Conservation (phyloP, 495 filamentous ascomycete species). For the Oleoguttula mirabilis region DNA sequence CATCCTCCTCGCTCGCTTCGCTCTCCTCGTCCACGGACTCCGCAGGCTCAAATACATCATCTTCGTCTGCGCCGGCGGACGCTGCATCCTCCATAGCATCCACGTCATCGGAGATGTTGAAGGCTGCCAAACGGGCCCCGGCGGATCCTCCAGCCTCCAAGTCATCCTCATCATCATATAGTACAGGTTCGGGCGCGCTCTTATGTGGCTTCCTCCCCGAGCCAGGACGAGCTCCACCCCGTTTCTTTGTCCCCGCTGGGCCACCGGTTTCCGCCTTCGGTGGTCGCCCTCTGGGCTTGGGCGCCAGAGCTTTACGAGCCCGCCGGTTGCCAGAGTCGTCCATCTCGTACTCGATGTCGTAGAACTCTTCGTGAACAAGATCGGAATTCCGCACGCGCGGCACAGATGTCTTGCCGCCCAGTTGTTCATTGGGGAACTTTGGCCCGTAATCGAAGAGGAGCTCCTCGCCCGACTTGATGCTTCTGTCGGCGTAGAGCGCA, state of each 20-base stretch:
- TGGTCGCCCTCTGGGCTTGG: neutral
- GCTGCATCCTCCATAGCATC: slow-evolving; percentile 4
- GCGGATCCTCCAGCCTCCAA: neutral
- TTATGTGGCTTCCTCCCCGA: neutral
- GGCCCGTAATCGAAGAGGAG: slow-evolving; percentile 54
- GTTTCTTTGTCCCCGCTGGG: neutral
- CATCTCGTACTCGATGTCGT: neutral
- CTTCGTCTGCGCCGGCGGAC: neutral
- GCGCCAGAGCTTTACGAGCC: neutral
- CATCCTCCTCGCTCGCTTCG: neutral
- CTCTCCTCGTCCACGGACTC: slow-evolving; percentile 2
- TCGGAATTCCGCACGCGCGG: neutral
- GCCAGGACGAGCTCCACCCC: neutral
- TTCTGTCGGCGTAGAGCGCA: slow-evolving; percentile 47
- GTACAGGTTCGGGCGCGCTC: too few relatives aligned
- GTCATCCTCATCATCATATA: neutral
- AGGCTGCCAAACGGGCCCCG: slow-evolving; percentile 7
- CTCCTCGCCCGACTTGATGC: slow-evolving; percentile 53
- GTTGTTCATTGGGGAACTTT: slow-evolving; percentile 12
- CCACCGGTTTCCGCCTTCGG: neutral
- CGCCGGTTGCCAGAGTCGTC: neutral
- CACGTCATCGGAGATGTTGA: slow-evolving; percentile 11
- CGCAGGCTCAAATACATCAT: neutral
- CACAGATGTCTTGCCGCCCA: slow-evolving; percentile 12
- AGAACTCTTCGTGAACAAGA: neutral